phyloP scores from a whole-genome alignment of 305 asterid species.

The Ilex paraguariensis region DNA sequence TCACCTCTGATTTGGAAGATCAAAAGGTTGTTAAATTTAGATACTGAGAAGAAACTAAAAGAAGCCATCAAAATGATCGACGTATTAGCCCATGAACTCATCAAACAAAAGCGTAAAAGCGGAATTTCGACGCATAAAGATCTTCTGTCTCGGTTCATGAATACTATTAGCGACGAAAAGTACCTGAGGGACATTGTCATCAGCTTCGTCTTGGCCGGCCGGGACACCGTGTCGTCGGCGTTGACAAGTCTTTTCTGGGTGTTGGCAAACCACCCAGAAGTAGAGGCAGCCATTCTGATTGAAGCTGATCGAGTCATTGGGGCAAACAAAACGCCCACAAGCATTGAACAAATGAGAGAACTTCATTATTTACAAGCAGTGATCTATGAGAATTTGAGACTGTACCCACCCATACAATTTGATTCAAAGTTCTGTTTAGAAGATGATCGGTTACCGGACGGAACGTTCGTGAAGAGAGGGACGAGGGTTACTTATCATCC shows the following conservation, averaged over 20 bases:
- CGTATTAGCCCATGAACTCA: slow-evolving; percentile 13
- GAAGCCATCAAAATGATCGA: slow-evolving; percentile 8
- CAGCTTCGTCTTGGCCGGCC: slow-evolving; percentile 15
- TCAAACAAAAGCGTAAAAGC: slow-evolving; percentile 9
- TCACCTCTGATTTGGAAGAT: slow-evolving; percentile 10
- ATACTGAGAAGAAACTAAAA: slow-evolving; percentile 11
- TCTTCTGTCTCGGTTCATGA: slow-evolving; percentile 15
- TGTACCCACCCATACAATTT: slow-evolving; percentile 13
- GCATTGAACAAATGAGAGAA: slow-evolving; percentile 2
- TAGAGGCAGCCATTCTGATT: not conserved
- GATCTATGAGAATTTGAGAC: slow-evolving; percentile 13
- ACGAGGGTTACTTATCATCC: slow-evolving; percentile 18
- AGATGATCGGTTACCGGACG: slow-evolving; percentile 10
- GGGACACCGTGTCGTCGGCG: slow-evolving; percentile 12
- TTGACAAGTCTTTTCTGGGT: slow-evolving; percentile 12
- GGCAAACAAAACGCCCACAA: not conserved
- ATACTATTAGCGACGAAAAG: not conserved
- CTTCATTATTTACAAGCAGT: slow-evolving; percentile 15
- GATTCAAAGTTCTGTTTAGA: slow-evolving; percentile 14
- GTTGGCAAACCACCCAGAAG: slow-evolving; percentile 4
- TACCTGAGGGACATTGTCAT: slow-evolving; percentile 15
- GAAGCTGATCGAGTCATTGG: slow-evolving; percentile 14
- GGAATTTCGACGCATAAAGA: slow-evolving; percentile 7
- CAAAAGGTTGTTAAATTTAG: slow-evolving; percentile 10
- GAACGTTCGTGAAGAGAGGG: slow-evolving; percentile 11